phyloP scores from a whole-genome alignment of 495 filamentous ascomycete species.

The Annulohypoxylon stygium region DNA sequence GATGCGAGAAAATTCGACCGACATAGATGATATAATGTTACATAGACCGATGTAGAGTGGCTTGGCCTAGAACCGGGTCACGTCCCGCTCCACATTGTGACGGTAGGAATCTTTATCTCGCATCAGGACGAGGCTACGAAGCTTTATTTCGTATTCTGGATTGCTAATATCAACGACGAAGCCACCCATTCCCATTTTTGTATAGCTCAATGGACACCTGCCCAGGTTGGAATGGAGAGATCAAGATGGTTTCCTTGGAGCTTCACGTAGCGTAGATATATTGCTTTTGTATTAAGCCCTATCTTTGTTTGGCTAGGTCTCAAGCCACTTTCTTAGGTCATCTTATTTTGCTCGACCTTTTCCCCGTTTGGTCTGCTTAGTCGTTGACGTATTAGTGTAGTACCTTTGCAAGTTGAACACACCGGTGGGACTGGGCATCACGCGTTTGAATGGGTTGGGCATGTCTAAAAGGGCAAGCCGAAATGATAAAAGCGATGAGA shows the following conservation, averaged over 20 bases:
- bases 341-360: background rate
- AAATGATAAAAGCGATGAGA: background rate
- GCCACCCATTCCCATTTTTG: background rate
- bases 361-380: background rate
- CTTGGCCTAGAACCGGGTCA: conserved; percentile 2
- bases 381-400: background rate
- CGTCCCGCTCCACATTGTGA: background rate
- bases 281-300: background rate
- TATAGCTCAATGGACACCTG: background rate
- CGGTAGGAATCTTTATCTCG: conserved; percentile 13
- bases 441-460: background rate
- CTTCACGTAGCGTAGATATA: background rate
- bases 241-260: background rate
- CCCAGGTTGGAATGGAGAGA: background rate
- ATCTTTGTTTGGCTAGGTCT: background rate
- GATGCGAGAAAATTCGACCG: conserved; percentile 9
- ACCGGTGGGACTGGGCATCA: background rate
- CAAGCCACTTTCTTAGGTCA: background rate
- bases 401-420: background rate
- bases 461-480: background rate
- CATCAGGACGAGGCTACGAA: conserved; percentile 6
- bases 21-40: conserved; percentile 16
- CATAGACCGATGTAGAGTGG: conserved; percentile 7
- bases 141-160: conserved; percentile 3
- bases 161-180: conserved; percentile 1